Base-by-base conservation (phyloP, 495 filamentous ascomycete species). In the Astrothelium subdiscretum region DNA sequence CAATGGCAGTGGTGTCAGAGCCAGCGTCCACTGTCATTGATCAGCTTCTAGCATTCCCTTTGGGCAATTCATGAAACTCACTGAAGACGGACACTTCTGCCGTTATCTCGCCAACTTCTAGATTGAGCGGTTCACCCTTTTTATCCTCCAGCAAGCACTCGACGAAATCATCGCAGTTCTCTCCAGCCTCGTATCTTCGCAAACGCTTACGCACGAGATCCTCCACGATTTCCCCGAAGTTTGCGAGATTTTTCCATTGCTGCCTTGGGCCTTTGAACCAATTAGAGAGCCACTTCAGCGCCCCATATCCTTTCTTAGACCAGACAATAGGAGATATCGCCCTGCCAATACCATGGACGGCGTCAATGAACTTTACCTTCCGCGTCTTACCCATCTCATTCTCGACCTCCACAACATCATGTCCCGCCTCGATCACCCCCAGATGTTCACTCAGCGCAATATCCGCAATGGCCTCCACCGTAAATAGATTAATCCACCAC, bases 111-210 rank as follows among this genome's bases (percentile, higher is more conserved):
- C 67, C 67, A 62, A 59, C 65, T 26, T 62, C 59, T 57, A 68
- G 71, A 68, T 69, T 70, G 48, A 69, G 73, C 11, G 66, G 68
- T 20, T 51, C 58, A 0, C 75, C 76, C 40, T 67, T 72, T 67
- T 81, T 82, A 65, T 80, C 78, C 57, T 81, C 78, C 77, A 82
- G 78, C 24, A 82, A 63, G 4, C 74, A 72, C 35, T 75, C 69
- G 73, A 83, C 81, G 68, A 83, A 82, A 62, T 82, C 80, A 31
- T 82, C 78, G 0, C 81, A 73, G 57, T 76, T 73, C 59, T 82
- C 79, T 31, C 79, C 79, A 20, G 70, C 70, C 18, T 74, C 72
- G 66, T 81, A 79, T 13, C 76, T 72, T 1, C 67, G 67, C 3
- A 78, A 68, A 15, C 78, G 70, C 58, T 76, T 48, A 29, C 54